Percentiles rank a stretch among this genome's conserved stretches.
These are phyloP conservation scores for Pulveroboletus ravenelii DNA, from an alignment of 768 basidiomycete species.

Conservation along the genomic window DNA sequence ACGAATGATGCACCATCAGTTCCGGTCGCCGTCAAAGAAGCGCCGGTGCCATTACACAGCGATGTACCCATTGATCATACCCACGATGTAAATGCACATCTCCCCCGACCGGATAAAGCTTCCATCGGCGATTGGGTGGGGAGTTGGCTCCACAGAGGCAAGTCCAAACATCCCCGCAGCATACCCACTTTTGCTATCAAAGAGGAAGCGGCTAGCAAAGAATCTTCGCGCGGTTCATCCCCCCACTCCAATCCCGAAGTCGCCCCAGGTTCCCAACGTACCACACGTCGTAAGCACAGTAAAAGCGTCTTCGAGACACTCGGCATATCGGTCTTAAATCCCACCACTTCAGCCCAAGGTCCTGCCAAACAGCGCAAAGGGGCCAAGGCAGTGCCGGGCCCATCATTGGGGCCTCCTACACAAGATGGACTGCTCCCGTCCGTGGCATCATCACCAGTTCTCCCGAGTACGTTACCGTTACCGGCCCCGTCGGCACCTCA, in stretches of 20 bases:
- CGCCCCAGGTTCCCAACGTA: slow-evolving; percentile 11
- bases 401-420: slow-evolving; percentile 7
- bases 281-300: slow-evolving; percentile 38
- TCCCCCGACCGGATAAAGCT: slow-evolving; percentile 31
- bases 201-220: slow-evolving; percentile 20
- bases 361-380: slow-evolving; percentile 21
- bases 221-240: slow-evolving; percentile 21
- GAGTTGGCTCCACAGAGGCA: slow-evolving; percentile 62
- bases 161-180: slow-evolving; percentile 26
- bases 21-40: neutral
- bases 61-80: slow-evolving; percentile 2
- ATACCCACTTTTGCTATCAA: slow-evolving; percentile 18
- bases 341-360: slow-evolving; percentile 31
- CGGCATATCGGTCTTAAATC: slow-evolving; percentile 64
- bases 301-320: slow-evolving; percentile 70
- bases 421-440: slow-evolving; percentile 14
- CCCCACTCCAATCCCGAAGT: slow-evolving; percentile 13
- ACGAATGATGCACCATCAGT: neutral
- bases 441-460: slow-evolving; percentile 17
- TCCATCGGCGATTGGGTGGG: slow-evolving; percentile 73
- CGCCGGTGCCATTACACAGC: slow-evolving; percentile 2
- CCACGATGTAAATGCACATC: slow-evolving; percentile 10
- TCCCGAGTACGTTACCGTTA: slow-evolving; percentile 12
- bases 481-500: slow-evolving; percentile 25
- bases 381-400: slow-evolving; percentile 24